Conservation (phyloP, 2,329 filamentous ascomycete species). For the Alternaria sp. region DNA sequence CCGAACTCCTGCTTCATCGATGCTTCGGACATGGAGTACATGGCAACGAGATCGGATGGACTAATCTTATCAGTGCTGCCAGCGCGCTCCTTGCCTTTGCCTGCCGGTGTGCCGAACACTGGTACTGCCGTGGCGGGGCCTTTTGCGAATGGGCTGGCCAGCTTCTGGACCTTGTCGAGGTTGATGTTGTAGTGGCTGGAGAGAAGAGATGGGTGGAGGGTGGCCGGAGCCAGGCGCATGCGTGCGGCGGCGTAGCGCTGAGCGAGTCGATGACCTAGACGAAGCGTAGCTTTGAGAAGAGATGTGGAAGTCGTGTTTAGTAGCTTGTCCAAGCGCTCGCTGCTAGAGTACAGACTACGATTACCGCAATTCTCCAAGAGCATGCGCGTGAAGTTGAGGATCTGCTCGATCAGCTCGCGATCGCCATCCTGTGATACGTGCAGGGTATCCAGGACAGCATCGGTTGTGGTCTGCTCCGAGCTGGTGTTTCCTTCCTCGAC, state of each 20-base stretch:
- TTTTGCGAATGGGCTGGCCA: constrained; percentile 84
- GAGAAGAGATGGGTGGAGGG: constrained; percentile 76
- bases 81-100: constrained; percentile 72
- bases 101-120: constrained; percentile 64
- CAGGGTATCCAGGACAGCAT: constrained; percentile 59
- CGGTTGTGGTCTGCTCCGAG: constrained; percentile 53
- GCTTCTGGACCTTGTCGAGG: constrained; percentile 80
- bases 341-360: constrained; percentile 94
- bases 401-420: constrained; percentile 76
- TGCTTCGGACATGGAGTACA: constrained; percentile 63
- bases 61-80: constrained; percentile 48
- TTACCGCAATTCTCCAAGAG: constrained; percentile 96
- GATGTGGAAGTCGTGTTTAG: constrained; percentile 86
- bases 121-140: constrained; percentile 59
- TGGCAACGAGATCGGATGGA: constrained; percentile 74
- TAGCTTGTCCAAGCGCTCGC: constrained; percentile 85
- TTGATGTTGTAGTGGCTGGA: constrained; percentile 82
- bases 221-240: constrained; percentile 72
- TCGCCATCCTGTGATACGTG: constrained; percentile 81
- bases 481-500: constrained; percentile 53
- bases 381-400: constrained; percentile 86
- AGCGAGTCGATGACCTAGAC: constrained; percentile 84
- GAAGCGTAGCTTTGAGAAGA: constrained; percentile 79
- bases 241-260: constrained; percentile 92
- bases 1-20: constrained; percentile 79